Percentiles rank a stretch among this genome's conserved stretches.
Evolutionary conservation across 2,329 filamentous ascomycete genomes (phyloP).

Genomic region (Claviceps monticola): DNA sequence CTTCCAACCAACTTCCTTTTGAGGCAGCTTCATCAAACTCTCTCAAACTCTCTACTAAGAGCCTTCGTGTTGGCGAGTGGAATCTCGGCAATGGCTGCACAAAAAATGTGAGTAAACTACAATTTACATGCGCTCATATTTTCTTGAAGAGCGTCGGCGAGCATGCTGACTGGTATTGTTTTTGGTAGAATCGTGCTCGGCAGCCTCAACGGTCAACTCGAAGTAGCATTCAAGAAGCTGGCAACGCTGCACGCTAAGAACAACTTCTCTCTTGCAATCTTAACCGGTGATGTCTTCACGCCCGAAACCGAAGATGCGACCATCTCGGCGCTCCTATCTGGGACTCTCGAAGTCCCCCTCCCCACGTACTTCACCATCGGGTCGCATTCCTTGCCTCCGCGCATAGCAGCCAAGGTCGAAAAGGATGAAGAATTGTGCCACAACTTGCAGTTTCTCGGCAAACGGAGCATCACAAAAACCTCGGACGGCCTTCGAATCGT

Average conservation of each 20-base stretch:
- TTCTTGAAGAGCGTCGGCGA: background rate
- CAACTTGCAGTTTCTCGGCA: constrained; percentile 85
- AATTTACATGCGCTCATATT: too few species aligned
- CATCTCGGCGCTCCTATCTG: constrained; percentile 52
- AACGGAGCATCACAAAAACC: constrained; percentile 76
- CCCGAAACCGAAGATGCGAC: constrained; percentile 42
- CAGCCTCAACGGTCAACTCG: constrained; percentile 65
- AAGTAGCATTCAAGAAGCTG: constrained; percentile 66
- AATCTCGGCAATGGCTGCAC: constrained; percentile 25
- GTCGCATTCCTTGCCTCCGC: constrained; percentile 52
- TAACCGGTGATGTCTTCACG: constrained; percentile 72
- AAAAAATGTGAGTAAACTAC: constrained; percentile 30
- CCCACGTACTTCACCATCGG: constrained; percentile 87
- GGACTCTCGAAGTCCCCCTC: constrained; percentile 60
- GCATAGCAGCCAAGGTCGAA: constrained; percentile 60
- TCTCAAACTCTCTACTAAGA: background rate
- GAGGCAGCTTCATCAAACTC: background rate
- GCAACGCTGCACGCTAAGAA: constrained; percentile 74
- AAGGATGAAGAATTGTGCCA: constrained; percentile 63
- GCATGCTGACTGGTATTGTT: background rate
- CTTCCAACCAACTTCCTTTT: background rate
- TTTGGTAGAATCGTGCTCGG: constrained; percentile 61
- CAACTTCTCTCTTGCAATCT: constrained; percentile 70
- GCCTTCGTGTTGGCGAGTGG: background rate
- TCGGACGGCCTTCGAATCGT: constrained; percentile 80